Conservation (phyloP, 108 stramenopile genomes). For the Cyclotella cryptica region DNA sequence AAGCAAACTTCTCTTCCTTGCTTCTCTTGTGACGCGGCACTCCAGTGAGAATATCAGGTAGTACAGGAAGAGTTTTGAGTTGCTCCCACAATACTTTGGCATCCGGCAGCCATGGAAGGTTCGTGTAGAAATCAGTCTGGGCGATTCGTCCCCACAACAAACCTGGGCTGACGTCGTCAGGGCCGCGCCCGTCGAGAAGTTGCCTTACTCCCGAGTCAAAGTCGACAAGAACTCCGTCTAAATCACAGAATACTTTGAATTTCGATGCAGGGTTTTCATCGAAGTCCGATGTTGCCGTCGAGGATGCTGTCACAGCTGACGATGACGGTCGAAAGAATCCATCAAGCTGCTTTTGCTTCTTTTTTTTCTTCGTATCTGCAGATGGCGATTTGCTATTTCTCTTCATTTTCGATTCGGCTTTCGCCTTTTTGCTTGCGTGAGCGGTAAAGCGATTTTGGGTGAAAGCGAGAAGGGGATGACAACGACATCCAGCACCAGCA, state of each 20-base stretch:
- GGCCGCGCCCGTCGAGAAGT: slow-evolving; percentile 44
- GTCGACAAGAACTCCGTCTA: slow-evolving; percentile 85
- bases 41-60: slow-evolving; percentile 77
- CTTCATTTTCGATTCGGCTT: neutral
- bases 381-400: slow-evolving; percentile 3
- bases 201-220: slow-evolving; percentile 72
- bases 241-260: slow-evolving; percentile 79
- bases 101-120: slow-evolving; percentile 76
- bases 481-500: neutral
- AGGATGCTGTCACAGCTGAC: neutral
- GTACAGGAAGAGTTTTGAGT: slow-evolving; percentile 27
- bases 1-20: slow-evolving; percentile 66
- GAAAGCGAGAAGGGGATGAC: neutral
- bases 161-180: slow-evolving; percentile 42
- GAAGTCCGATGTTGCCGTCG: slow-evolving; percentile 1
- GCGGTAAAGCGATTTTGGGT: neutral
- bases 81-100: slow-evolving; percentile 70
- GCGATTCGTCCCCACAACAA: slow-evolving; percentile 67
- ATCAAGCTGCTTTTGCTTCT: slow-evolving; percentile 28
- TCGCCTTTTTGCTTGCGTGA: neutral
- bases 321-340: slow-evolving; percentile 33
- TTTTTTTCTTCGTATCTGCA: slow-evolving; percentile 13
- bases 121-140: slow-evolving; percentile 58
- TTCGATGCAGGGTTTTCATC: slow-evolving; percentile 7
- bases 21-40: slow-evolving; percentile 51